Base-by-base conservation (phyloP, 2,329 filamentous ascomycete species). In the Xylaria sp. region DNA sequence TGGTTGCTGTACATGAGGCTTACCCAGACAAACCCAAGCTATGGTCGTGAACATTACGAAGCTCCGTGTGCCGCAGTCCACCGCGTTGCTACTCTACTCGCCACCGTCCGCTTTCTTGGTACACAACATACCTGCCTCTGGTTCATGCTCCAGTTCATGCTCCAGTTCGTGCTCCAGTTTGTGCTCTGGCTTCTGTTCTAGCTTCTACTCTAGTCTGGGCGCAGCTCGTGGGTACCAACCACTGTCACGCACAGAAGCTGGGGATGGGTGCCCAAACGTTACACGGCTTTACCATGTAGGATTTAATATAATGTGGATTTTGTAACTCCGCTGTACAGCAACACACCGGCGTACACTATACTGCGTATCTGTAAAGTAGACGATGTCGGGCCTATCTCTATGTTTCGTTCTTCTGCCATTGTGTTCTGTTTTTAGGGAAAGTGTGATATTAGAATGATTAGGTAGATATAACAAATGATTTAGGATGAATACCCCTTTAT, bases 41-140 rank as follows among this genome's bases (percentile, higher is more conserved):
- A 27, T 7, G 36, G 53, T 42, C 20, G 53, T 55, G 15, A n/a
- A 55, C 36, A 55, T n/a, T 29, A n/a, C n/a, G n/a, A n/a, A n/a
- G n/a, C n/a, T n/a, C n/a, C n/a, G n/a, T n/a, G n/a, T n/a, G n/a
- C n/a, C n/a, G n/a, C n/a, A n/a, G n/a, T n/a, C n/a, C n/a, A n/a
- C n/a, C n/a, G n/a, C n/a, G n/a, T n/a, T n/a, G n/a, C n/a, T n/a
- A n/a, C n/a, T n/a, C n/a, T 13, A 25, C 33, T 61, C 38, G 25
- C 36, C 36, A 42, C 36, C 11, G 36, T 36, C 3, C 31, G 10
- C 31, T 51, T 33, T 51, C 25, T 39, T 13, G 7, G 27, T 20
- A 45, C n/a, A 53, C 9, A 20, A 11, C 50, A 51, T 51, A 27
- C 27, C 9, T n/a, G n/a, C 20, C 20, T 47, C 50, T 36, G 9